phyloP scores from a whole-genome alignment of 306 rosid genomes.

The Comarum palustre region DNA sequence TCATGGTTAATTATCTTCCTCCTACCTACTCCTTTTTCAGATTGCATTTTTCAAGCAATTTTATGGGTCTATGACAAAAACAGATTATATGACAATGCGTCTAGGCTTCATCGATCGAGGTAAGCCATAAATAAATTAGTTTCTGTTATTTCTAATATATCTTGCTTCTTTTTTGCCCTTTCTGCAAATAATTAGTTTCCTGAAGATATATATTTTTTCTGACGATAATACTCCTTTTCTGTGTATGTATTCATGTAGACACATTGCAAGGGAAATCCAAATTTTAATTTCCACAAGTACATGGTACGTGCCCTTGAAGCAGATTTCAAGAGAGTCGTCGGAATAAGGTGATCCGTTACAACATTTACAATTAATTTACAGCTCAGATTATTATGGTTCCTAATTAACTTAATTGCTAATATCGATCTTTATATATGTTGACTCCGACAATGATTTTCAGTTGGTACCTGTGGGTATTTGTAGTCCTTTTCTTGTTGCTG shows the following conservation, averaged over 20 bases:
- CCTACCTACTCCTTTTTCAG: conserved; percentile 12
- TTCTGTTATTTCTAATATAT: neutral
- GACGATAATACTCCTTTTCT: neutral
- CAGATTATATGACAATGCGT: conserved; percentile 34
- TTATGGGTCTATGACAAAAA: conserved; percentile 32
- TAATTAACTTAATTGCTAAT: too few species aligned
- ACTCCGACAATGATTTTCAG: conserved; percentile 17
- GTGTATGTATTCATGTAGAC: conserved; percentile 13
- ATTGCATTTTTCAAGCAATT: conserved; percentile 36
- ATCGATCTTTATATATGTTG: too few species aligned
- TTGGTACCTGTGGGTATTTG: conserved; percentile 38
- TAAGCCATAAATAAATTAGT: neutral
- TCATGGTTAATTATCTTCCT: neutral
- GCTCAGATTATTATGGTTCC: too few species aligned
- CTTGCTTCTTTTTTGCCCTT: neutral
- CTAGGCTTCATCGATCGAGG: conserved; percentile 34
- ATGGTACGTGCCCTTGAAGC: conserved; percentile 38
- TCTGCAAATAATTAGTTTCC: neutral
- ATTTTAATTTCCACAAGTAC: conserved; percentile 37
- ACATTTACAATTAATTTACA: too few species aligned
- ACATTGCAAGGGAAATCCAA: conserved; percentile 33
- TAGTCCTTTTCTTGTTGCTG: conserved; percentile 33
- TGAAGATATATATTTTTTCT: neutral
- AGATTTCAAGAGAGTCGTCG: conserved; percentile 38
- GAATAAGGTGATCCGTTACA: conserved; percentile 27